These are phyloP conservation scores for Didymella lethalis DNA, from an alignment of 2,329 filamentous ascomycete species.

Conservation along the genomic window DNA sequence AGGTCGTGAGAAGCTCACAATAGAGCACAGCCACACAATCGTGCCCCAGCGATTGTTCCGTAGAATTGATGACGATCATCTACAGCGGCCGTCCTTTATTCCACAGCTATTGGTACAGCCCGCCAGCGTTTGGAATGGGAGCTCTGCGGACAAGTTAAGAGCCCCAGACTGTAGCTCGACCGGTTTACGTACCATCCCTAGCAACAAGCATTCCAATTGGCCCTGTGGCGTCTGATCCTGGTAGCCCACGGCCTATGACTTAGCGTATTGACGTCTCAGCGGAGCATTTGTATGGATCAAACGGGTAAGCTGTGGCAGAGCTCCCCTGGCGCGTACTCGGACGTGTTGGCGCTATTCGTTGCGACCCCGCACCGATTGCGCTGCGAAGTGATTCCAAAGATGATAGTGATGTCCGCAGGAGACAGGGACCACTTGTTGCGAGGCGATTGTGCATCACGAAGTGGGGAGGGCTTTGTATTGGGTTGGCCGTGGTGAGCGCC, in stretches of 20 bases:
- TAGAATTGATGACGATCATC: neutral
- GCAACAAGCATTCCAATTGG: constrained; percentile 24
- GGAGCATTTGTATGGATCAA: constrained; percentile 24
- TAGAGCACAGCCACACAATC: neutral
- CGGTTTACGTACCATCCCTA: constrained; percentile 32
- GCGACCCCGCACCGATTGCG: constrained; percentile 46
- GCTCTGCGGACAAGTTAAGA: constrained; percentile 19
- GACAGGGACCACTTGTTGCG: constrained; percentile 34
- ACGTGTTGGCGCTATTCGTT: constrained; percentile 44
- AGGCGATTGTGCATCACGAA: constrained; percentile 35
- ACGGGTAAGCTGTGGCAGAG: constrained; percentile 21
- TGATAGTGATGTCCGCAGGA: constrained; percentile 39
- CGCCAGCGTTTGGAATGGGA: constrained; percentile 29
- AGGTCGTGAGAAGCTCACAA: neutral
- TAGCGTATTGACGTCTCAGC: constrained; percentile 25
- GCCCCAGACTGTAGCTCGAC: constrained; percentile 19
- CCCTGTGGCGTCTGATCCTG: constrained; percentile 8
- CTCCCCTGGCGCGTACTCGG: constrained; percentile 31
- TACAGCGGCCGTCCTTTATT: constrained; percentile 6
- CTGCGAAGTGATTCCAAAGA: constrained; percentile 45
- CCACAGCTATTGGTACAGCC: constrained; percentile 18
- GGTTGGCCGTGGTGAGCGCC: constrained; percentile 28
- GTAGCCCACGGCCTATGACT: constrained; percentile 21
- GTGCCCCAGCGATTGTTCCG: neutral
- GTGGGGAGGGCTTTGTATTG: constrained; percentile 41